These are phyloP conservation scores for Escovopsis weberi DNA, from an alignment of 2,329 filamentous ascomycete genomes.

Conservation along the genomic window DNA sequence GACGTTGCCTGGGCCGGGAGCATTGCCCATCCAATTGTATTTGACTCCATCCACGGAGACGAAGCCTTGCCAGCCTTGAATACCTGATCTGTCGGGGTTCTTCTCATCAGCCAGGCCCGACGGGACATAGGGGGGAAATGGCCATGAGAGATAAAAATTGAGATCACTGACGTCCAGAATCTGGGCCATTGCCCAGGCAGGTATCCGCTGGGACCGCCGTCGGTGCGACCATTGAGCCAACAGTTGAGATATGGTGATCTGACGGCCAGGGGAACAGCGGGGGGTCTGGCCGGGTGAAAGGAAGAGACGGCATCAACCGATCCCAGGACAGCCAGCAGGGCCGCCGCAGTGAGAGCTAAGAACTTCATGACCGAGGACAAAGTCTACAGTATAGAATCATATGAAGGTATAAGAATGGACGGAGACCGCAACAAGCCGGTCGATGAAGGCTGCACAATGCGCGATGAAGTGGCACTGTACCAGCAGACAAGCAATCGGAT, in stretches of 20 bases:
- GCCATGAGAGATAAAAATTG: too few relatives aligned
- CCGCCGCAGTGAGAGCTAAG: constrained; percentile 8
- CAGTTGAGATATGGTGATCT: constrained; percentile 61
- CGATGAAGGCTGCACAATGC: too few relatives aligned
- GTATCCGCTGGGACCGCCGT: constrained; percentile 49
- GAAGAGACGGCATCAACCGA: constrained; percentile 26
- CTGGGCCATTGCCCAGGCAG: constrained; percentile 54
- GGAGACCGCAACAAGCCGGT: too few relatives aligned
- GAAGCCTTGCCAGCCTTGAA: constrained; percentile 53
- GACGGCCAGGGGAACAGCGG: constrained; percentile 57
- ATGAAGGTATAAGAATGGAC: too few relatives aligned
- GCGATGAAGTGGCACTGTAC: too few relatives aligned
- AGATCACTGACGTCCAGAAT: constrained; percentile 47
- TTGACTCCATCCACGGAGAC: constrained; percentile 50
- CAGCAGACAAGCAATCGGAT: too few relatives aligned
- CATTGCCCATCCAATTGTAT: constrained; percentile 55
- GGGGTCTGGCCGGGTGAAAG: constrained; percentile 50
- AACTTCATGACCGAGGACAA: constrained; percentile 8
- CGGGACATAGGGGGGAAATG: background rate
- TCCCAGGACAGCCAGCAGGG: constrained; percentile 9
- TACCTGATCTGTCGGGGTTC: constrained; percentile 18
- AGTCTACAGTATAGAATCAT: background rate
- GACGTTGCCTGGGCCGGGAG: constrained; percentile 31
- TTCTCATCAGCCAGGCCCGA: too few relatives aligned
- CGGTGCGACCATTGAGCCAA: constrained; percentile 48